These are phyloP conservation scores for Moesziomyces antarcticus DNA, from an alignment of 1,284 basidiomycete genomes.

Conservation along the genomic window DNA sequence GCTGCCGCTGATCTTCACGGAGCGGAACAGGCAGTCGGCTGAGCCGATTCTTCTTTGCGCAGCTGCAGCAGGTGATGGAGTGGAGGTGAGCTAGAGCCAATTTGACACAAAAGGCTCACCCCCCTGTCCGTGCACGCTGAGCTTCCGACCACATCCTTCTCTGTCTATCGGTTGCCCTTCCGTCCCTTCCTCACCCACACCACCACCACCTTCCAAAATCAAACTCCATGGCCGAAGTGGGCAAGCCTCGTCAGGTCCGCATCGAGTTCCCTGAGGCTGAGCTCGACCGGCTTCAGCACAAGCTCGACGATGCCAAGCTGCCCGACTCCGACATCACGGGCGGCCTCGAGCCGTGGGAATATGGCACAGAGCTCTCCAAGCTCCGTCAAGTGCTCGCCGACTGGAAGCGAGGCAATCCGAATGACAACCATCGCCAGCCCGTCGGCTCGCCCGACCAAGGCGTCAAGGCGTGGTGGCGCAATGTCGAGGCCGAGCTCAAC, in stretches of 20 bases:
- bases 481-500: slow-evolving; percentile 45
- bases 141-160: too few relatives aligned
- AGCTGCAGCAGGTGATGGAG: too few relatives aligned
- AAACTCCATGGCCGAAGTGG: slow-evolving; percentile 23
- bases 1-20: too few relatives aligned
- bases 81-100: too few relatives aligned
- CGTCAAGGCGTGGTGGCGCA: slow-evolving; percentile 49
- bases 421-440: slow-evolving; percentile 18
- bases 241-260: slow-evolving; percentile 24
- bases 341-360: slow-evolving; percentile 47
- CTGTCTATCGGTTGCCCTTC: too few relatives aligned
- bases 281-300: slow-evolving; percentile 47
- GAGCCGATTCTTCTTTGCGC: too few relatives aligned
- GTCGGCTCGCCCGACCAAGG: slow-evolving; percentile 22
- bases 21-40: too few relatives aligned
- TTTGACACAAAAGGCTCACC: too few relatives aligned
- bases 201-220: too few relatives aligned
- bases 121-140: too few relatives aligned
- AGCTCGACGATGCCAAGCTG: slow-evolving; percentile 49
- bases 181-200: too few relatives aligned
- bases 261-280: slow-evolving; percentile 36
- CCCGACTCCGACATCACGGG: slow-evolving; percentile 35
- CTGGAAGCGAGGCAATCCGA: slow-evolving; percentile 44
- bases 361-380: slow-evolving; percentile 50
- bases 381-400: slow-evolving; percentile 37